These are phyloP conservation scores for Hypoxylon fuscum DNA, from an alignment of 495 filamentous ascomycete genomes.

Conservation along the genomic window DNA sequence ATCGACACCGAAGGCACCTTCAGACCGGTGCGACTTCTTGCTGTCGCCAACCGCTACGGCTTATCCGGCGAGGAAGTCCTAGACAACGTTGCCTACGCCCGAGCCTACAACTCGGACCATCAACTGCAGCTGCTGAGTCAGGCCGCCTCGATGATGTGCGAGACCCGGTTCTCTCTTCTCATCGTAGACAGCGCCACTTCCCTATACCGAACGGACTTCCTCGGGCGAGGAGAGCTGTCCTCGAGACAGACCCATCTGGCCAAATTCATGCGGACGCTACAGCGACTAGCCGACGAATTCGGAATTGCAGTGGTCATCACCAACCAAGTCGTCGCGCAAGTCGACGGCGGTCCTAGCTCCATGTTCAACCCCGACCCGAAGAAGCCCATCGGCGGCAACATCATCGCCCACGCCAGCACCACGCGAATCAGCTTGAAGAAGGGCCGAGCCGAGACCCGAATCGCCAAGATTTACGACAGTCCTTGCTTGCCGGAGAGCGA, in stretches of 20 bases:
- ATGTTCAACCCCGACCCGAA: slow-evolving; percentile 99
- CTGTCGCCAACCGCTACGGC: slow-evolving; percentile 92
- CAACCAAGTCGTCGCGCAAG: slow-evolving; percentile 97
- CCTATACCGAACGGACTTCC: slow-evolving; percentile 94
- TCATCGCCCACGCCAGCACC: slow-evolving; percentile 96
- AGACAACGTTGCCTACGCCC: slow-evolving; percentile 97
- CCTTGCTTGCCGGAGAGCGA: slow-evolving; percentile 96
- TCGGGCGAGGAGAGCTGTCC: slow-evolving; percentile 91
- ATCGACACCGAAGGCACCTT: slow-evolving; percentile 99
- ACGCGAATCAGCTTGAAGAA: slow-evolving; percentile 92
- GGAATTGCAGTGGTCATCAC: slow-evolving; percentile 99
- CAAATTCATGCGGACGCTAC: slow-evolving; percentile 95
- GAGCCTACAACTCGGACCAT: slow-evolving; percentile 98
- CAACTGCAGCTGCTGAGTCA: slow-evolving; percentile 94
- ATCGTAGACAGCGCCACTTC: slow-evolving; percentile 96
- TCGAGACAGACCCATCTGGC: slow-evolving; percentile 91
- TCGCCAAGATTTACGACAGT: slow-evolving; percentile 99
- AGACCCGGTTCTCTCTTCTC: slow-evolving; percentile 94
- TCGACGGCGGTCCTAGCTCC: slow-evolving; percentile 91
- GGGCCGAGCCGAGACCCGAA: slow-evolving; percentile 90
- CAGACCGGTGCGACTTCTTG: slow-evolving; percentile 85
- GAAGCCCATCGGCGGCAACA: slow-evolving; percentile 98
- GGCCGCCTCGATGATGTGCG: slow-evolving; percentile 98
- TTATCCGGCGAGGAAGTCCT: slow-evolving; percentile 96
- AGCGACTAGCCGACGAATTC: slow-evolving; percentile 95